Percentiles rank a stretch among this genome's conserved stretches.
Evolutionary conservation across 2,329 filamentous ascomycete genomes (phyloP).

Genomic region (Phyllosticta citribraziliensis): DNA sequence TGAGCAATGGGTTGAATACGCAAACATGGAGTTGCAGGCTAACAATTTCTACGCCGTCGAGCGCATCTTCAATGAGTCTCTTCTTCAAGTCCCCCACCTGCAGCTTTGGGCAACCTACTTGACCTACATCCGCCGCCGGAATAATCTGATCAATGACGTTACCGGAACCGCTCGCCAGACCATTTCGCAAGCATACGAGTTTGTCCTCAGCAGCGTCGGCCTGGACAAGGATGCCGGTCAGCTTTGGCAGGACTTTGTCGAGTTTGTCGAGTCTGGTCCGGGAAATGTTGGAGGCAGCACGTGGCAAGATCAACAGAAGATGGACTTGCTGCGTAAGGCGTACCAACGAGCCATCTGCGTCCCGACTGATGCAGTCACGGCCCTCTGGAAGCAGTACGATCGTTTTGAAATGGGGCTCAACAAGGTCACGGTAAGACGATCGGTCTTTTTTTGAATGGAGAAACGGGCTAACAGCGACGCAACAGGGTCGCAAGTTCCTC

Average conservation of each 20-base stretch:
- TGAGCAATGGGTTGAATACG: constrained; percentile 81
- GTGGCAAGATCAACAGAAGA: constrained; percentile 98
- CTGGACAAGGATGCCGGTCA: constrained; percentile 81
- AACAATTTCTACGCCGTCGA: constrained; percentile 77
- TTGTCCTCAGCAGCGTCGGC: constrained; percentile 81
- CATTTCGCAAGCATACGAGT: constrained; percentile 81
- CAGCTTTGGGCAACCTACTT: constrained; percentile 88
- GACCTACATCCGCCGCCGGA: constrained; percentile 85
- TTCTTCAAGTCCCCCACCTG: constrained; percentile 72
- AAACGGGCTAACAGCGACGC: constrained; percentile 13
- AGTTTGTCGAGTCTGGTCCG: constrained; percentile 82
- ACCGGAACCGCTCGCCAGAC: constrained; percentile 66
- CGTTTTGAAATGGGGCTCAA: constrained; percentile 90
- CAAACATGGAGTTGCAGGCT: constrained; percentile 78
- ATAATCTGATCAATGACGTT: constrained; percentile 74
- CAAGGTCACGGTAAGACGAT: constrained; percentile 64
- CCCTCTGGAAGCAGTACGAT: constrained; percentile 95
- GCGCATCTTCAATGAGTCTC: constrained; percentile 69
- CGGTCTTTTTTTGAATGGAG: neutral
- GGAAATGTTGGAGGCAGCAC: constrained; percentile 73
- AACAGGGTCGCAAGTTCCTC: constrained; percentile 83
- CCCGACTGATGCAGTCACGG: constrained; percentile 73
- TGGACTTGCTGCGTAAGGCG: constrained; percentile 83
- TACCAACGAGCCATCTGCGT: constrained; percentile 86
- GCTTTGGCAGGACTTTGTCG: constrained; percentile 91